These are phyloP conservation scores for Aegilops tauschii DNA, from an alignment of 176 grass and related monocot species.

Conservation along the genomic window DNA sequence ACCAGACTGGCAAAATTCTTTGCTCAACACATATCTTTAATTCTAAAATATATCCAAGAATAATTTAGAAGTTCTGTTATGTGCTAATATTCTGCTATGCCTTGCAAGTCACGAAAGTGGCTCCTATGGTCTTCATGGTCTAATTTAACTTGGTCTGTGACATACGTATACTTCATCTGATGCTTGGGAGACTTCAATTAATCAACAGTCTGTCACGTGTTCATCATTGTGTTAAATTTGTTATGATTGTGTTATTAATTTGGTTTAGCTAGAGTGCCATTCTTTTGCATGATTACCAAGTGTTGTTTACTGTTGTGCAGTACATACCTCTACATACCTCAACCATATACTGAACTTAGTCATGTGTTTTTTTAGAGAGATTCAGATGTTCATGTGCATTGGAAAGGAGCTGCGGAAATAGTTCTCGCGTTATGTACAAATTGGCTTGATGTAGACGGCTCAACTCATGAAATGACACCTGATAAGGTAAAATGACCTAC, in stretches of 20 bases:
- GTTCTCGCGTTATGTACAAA: slow-evolving; percentile 69
- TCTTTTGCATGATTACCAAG: slow-evolving; percentile 2
- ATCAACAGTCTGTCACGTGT: neutral
- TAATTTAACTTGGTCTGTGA: slow-evolving; percentile 8
- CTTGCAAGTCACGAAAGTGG: neutral
- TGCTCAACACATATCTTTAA: neutral
- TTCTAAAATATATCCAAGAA: neutral
- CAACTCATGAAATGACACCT: slow-evolving; percentile 45
- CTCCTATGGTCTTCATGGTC: neutral
- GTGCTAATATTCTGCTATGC: neutral
- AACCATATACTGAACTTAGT: slow-evolving; percentile 11
- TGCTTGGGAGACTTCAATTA: neutral
- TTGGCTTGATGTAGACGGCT: slow-evolving; percentile 63
- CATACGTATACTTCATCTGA: neutral
- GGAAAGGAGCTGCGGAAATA: slow-evolving; percentile 98
- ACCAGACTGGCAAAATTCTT: neutral
- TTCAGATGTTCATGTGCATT: slow-evolving; percentile 76
- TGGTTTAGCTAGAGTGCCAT: neutral
- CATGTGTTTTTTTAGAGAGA: slow-evolving; percentile 47
- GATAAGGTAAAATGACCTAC: slow-evolving; percentile 48
- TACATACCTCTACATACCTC: neutral
- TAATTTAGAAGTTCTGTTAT: neutral
- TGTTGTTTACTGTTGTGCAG: slow-evolving; percentile 7
- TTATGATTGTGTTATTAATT: slow-evolving; percentile 4
- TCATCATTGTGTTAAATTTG: neutral